These are phyloP conservation scores for Phytopythium helicoides DNA, from an alignment of 352 stramenopile species.

Conservation along the genomic window DNA sequence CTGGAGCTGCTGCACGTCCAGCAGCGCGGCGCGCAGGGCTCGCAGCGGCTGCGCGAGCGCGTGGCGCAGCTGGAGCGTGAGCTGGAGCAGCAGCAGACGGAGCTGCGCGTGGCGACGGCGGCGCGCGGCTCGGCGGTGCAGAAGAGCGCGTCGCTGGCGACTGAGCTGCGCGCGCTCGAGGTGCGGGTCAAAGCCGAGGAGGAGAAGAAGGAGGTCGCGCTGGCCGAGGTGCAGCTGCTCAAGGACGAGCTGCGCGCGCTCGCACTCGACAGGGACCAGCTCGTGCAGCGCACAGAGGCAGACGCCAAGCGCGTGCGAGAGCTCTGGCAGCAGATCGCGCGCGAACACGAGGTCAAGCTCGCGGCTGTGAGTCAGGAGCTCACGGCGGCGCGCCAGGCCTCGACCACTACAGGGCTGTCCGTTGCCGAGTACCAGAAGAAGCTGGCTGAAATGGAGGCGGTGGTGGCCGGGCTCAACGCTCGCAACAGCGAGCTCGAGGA, in stretches of 20 bases:
- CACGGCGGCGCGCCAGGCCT: constrained; percentile 24
- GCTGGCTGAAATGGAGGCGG: constrained; percentile 32
- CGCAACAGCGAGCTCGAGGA: constrained; percentile 46
- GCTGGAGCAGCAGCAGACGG: constrained; percentile 51
- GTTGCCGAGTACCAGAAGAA: constrained; percentile 22
- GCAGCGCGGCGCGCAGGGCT: constrained; percentile 48
- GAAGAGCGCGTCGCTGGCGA: constrained; percentile 45
- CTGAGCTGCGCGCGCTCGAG: constrained; percentile 52
- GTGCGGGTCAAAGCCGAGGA: constrained; percentile 60
- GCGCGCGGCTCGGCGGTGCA: constrained; percentile 47
- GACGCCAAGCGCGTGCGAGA: constrained; percentile 71
- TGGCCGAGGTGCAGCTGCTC: constrained; percentile 46
- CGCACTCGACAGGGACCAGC: constrained; percentile 46
- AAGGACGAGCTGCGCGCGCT: constrained; percentile 41
- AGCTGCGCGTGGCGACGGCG: constrained; percentile 52
- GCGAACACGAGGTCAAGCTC: constrained; percentile 62
- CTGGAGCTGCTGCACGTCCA: constrained; percentile 68
- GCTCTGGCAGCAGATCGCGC: constrained; percentile 75
- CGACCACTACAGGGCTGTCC: constrained; percentile 17
- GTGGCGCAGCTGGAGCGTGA: constrained; percentile 53
- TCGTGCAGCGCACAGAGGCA: constrained; percentile 67
- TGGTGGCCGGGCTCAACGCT: constrained; percentile 20
- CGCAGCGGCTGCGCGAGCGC: constrained; percentile 47
- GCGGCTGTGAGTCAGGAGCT: constrained; percentile 42
- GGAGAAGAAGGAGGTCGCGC: constrained; percentile 55